Conservation (phyloP, 257 asterid genomes). For the Schizonepeta tenuifolia region DNA sequence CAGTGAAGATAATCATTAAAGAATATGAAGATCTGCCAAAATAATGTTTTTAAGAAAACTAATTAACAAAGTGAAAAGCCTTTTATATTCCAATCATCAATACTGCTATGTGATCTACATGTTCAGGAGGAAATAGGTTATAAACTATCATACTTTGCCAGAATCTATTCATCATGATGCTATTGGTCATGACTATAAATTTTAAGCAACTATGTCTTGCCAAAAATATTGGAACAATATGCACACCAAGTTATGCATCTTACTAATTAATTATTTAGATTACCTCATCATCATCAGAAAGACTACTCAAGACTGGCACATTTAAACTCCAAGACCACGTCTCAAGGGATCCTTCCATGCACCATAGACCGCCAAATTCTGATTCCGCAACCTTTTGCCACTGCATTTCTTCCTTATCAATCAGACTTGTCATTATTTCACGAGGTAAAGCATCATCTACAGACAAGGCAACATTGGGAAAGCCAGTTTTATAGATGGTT, state of each 20-base stretch:
- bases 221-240: constrained; percentile 4
- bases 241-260: neutral
- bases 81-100: too few relatives aligned
- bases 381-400: constrained; percentile 93
- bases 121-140: too few relatives aligned
- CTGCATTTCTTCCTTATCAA: constrained; percentile 78
- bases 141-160: too few relatives aligned
- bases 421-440: constrained; percentile 68
- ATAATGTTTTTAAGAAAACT: too few relatives aligned
- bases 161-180: neutral
- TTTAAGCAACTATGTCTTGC: constrained; percentile 9
- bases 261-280: constrained; percentile 28
- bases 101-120: too few relatives aligned
- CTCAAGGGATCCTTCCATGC: constrained; percentile 96
- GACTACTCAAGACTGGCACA: constrained; percentile 92
- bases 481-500: constrained; percentile 76
- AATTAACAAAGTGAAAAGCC: too few relatives aligned
- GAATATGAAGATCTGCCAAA: too few relatives aligned
- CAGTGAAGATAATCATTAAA: too few relatives aligned
- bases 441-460: constrained; percentile 81
- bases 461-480: constrained; percentile 83
- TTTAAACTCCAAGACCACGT: constrained; percentile 99
- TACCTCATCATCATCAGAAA: constrained; percentile 93
- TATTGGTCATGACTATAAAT: constrained; percentile 1
- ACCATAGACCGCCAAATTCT: constrained; percentile 86